Evolutionary conservation across 495 filamentous ascomycete genomes (phyloP), one percentile per base, ranked within the genome.

Genomic region (Rostrohypoxylon terebratum): DNA sequence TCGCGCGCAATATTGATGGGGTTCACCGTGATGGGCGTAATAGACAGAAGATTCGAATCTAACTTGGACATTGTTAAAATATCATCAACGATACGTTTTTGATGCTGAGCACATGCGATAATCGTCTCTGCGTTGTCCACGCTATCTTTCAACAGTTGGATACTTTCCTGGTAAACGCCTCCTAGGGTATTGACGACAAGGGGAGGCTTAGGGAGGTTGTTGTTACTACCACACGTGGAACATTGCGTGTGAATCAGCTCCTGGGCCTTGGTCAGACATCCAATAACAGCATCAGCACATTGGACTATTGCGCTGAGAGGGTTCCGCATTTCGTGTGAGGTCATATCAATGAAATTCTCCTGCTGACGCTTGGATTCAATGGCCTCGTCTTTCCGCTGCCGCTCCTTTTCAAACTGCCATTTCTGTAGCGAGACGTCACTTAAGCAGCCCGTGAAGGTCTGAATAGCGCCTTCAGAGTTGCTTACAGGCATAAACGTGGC

Each of bases 321-420:
- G 67, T 96, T 97, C 7, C 92, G 87, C 84, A 96, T 93, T 75
- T 97, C 93, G 69, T 97, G 93, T 59, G 90, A 93, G 16, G 91
- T 94, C 72, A 94, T 94, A 77, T 95, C 93, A 71, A 96, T 93
- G 76, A 95, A 96, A 65, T 93, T 94, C 73, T 95, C 90, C 69
- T 92, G 89, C 67, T 91, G 88, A 23, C 87, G 81, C 74, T 92
- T 91, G 31, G 86, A 84, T 68, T 89, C 88, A 59, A 91, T 84
- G 11, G 88, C 91, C 75, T 89, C 89, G 66, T 87, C 82, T 42
- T 87, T 82, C 65, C 87, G 83, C 47, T 84, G 82, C 61, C 84
- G 89, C 76, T 91, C 88, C 48, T 90, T 84, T 59, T 85, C 85
- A 68, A 90, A 88, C 13, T 89, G 88, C 77, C 87, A 85, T 61